phyloP scores from a whole-genome alignment of 148 eudicot species.

The Persicaria tinctoria region DNA sequence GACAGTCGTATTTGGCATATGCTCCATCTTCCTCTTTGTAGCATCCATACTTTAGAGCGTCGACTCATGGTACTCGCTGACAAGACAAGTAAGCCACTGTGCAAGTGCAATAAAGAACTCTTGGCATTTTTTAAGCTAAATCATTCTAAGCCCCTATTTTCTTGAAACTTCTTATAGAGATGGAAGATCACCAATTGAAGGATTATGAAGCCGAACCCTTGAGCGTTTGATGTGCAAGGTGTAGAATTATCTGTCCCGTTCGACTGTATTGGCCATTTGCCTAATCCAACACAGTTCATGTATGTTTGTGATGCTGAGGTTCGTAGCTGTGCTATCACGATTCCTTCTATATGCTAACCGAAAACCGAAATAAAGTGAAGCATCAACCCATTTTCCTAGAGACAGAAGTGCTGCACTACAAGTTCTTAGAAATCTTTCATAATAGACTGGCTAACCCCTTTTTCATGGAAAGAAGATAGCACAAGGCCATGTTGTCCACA shows the following conservation, averaged over 20 bases:
- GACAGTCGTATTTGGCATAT: conserved; percentile 94
- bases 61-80: conserved; percentile 74
- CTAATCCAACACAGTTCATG: background rate
- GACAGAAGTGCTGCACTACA: too few relatives aligned
- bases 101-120: conserved; percentile 24
- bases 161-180: conserved; percentile 22
- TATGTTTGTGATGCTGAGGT: background rate
- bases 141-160: background rate
- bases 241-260: background rate
- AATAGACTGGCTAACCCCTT: too few relatives aligned
- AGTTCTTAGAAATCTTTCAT: too few relatives aligned
- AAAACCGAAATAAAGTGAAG: too few relatives aligned
- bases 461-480: too few relatives aligned
- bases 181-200: conserved; percentile 30
- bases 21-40: conserved; percentile 86
- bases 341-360: too few relatives aligned
- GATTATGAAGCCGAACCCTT: conserved; percentile 44
- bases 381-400: too few relatives aligned
- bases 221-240: conserved; percentile 18
- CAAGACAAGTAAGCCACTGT: too few relatives aligned
- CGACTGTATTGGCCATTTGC: background rate
- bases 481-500: background rate
- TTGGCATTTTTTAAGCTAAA: background rate
- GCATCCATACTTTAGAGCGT: conserved; percentile 78
- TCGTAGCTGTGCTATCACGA: background rate